A percentile compares a stretch with the other conserved stretches of the same genome.
These are phyloP conservation scores for Saccharomyces jurei DNA, from an alignment of 805 yeast species.

Conservation along the genomic window DNA sequence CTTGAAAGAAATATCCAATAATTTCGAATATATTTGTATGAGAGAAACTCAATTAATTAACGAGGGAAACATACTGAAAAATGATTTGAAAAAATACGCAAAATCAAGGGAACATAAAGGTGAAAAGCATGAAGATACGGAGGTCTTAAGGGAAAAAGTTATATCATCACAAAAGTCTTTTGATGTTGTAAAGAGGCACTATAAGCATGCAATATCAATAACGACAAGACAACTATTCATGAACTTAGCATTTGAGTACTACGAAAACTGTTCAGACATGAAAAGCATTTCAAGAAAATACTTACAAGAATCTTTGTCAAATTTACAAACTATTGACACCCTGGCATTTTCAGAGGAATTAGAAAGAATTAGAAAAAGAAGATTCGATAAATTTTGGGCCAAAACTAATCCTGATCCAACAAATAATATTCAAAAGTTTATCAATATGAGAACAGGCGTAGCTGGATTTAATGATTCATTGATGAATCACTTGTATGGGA, in stretches of 20 bases:
- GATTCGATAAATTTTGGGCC: conserved; percentile 23
- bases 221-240: conserved; percentile 19
- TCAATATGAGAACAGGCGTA: conserved; percentile 21
- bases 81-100: conserved; percentile 15
- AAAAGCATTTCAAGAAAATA: conserved; percentile 16
- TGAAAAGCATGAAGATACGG: conserved; percentile 18
- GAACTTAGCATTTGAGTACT: conserved; percentile 18
- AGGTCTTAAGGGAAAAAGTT: conserved; percentile 17
- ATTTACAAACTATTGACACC: conserved; percentile 12
- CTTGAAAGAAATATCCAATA: conserved; percentile 11
- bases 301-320: conserved; percentile 15
- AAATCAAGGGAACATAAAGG: conserved; percentile 16
- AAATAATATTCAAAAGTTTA: conserved; percentile 18
- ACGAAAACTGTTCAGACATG: conserved; percentile 19
- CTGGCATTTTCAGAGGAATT: conserved; percentile 15
- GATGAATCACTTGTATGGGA: conserved; percentile 13
- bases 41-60: conserved; percentile 21
- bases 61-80: conserved; percentile 13
- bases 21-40: conserved; percentile 18
- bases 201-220: conserved; percentile 18
- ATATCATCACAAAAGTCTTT: conserved; percentile 15
- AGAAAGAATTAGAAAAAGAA: conserved; percentile 16
- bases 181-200: conserved; percentile 13
- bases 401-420: conserved; percentile 14
- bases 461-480: conserved; percentile 19